Evolutionary conservation across 2,329 filamentous ascomycete species (phyloP).

Genomic region (Hymenoscyphus repandus): DNA sequence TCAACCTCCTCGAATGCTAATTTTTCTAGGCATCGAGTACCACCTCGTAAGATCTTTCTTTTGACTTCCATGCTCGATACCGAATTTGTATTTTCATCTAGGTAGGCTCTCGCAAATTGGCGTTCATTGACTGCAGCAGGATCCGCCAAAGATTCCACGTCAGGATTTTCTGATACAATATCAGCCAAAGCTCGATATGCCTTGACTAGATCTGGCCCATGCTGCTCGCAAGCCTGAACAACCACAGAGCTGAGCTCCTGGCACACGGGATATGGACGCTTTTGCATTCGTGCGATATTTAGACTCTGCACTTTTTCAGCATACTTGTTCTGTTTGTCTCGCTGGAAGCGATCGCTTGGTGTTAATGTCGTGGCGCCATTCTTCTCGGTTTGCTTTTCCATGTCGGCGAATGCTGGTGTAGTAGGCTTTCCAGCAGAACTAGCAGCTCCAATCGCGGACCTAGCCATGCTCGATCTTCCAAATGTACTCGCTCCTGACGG

Average conservation of each 20-base stretch:
- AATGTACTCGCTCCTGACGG: constrained; percentile 50
- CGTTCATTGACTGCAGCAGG: constrained; percentile 67
- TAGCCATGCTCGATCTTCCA: constrained; percentile 66
- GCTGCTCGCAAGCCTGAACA: constrained; percentile 61
- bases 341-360: constrained; percentile 67
- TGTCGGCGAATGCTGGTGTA: constrained; percentile 63
- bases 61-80: constrained; percentile 60
- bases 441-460: constrained; percentile 81
- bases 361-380: constrained; percentile 42
- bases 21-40: constrained; percentile 73
- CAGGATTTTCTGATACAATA: constrained; percentile 69
- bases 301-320: constrained; percentile 73
- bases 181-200: constrained; percentile 77
- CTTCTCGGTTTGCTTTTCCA: constrained; percentile 52
- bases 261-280: constrained; percentile 66
- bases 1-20: constrained; percentile 77
- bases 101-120: constrained; percentile 69
- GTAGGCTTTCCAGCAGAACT: constrained; percentile 53
- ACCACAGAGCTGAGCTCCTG: constrained; percentile 73
- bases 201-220: constrained; percentile 70
- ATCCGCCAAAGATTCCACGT: constrained; percentile 52
- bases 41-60: constrained; percentile 74
- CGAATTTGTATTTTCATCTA: constrained; percentile 68
- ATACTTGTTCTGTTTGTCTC: constrained; percentile 80
- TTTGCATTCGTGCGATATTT: constrained; percentile 66